Conservation (phyloP, 78 protist genomes). For the Andalucia godoyi region DNA sequence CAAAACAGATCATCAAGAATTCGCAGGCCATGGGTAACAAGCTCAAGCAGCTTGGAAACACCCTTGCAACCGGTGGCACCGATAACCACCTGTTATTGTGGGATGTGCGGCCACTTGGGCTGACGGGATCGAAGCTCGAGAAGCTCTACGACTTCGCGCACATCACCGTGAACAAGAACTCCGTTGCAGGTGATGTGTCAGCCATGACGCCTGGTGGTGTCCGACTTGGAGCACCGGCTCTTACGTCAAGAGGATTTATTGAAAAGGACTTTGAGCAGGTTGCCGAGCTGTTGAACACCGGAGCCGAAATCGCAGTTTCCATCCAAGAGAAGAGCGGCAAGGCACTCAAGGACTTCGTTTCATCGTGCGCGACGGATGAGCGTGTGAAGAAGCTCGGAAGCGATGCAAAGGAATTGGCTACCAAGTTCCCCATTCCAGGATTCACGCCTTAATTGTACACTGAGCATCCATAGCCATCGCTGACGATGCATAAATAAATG, state of each 20-base stretch:
- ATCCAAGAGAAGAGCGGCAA: too few relatives aligned
- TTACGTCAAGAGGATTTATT: constrained; percentile 34
- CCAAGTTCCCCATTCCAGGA: too few relatives aligned
- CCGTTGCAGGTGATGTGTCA: constrained; percentile 66
- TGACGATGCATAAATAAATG: too few relatives aligned
- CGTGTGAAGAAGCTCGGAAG: too few relatives aligned
- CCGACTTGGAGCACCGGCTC: constrained; percentile 41
- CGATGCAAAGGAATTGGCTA: too few relatives aligned
- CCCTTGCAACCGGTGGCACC: constrained; percentile 62
- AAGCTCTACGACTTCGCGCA: constrained; percentile 29
- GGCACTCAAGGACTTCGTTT: too few relatives aligned
- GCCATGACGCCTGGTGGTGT: constrained; percentile 46
- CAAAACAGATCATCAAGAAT: constrained; percentile 31
- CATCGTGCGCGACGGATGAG: too few relatives aligned
- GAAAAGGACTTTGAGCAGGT: constrained; percentile 30
- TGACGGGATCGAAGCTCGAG: constrained; percentile 53
- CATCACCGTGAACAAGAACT: constrained; percentile 73
- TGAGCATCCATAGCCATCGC: too few relatives aligned
- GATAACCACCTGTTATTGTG: constrained; percentile 70
- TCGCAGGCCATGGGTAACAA: constrained; percentile 9
- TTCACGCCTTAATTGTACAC: too few relatives aligned
- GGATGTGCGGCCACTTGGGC: constrained; percentile 34
- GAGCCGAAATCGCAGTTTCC: constrained; percentile 18
- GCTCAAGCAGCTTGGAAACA: constrained; percentile 16
- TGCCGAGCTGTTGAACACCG: constrained; percentile 17